Conservation (phyloP, 176 grass and related monocot genomes). For the Oryza glaberrima region DNA sequence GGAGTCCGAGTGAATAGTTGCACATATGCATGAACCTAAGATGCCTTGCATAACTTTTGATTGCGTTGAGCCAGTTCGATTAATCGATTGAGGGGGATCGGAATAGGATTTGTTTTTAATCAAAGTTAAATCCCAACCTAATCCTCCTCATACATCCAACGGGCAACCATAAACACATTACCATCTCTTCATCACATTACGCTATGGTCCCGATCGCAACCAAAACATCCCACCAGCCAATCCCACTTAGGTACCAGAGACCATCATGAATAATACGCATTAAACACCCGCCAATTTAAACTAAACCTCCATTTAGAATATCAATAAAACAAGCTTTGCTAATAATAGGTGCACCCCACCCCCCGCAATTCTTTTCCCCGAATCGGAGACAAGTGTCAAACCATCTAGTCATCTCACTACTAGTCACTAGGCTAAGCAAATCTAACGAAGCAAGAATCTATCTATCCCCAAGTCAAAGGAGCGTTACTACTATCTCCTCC, state of each 20-base stretch:
- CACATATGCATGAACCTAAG: neutral
- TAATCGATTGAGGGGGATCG: too few relatives aligned
- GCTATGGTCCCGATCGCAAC: neutral
- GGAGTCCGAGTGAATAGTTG: neutral
- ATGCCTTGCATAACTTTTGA: neutral
- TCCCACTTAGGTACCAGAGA: constrained; percentile 11
- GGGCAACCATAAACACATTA: constrained; percentile 1
- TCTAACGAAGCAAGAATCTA: constrained; percentile 29
- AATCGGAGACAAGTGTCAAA: constrained; percentile 23
- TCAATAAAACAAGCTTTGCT: neutral
- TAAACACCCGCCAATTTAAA: constrained; percentile 16
- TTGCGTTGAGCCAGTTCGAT: neutral
- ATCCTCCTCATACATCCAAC: neutral
- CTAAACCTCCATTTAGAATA: constrained; percentile 8
- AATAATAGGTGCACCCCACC: constrained; percentile 13
- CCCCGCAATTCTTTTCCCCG: neutral
- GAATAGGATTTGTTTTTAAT: neutral
- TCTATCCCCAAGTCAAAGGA: neutral
- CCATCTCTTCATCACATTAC: constrained; percentile 16
- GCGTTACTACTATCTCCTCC: neutral
- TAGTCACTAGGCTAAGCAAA: constrained; percentile 26
- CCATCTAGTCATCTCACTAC: neutral
- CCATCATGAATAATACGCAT: constrained; percentile 10
- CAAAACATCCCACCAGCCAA: neutral
- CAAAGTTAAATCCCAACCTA: neutral